These are phyloP conservation scores for Boletellus emodensis DNA, from an alignment of 768 basidiomycete genomes.

Conservation along the genomic window DNA sequence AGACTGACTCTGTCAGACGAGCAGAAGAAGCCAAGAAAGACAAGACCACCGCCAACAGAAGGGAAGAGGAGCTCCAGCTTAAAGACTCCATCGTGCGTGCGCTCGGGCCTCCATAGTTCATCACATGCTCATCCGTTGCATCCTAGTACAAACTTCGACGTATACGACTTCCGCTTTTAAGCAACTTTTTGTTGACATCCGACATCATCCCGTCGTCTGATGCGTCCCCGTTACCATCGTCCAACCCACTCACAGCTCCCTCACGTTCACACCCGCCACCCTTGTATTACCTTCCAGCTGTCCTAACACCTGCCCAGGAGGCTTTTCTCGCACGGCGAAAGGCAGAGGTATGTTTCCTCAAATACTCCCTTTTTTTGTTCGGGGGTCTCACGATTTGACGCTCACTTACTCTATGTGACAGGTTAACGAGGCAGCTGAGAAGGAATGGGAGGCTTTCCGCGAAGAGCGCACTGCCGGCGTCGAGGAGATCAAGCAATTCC, in stretches of 20 bases:
- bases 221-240: constrained; percentile 25
- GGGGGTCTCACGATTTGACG: neutral
- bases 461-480: constrained; percentile 56
- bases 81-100: constrained; percentile 74
- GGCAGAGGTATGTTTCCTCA: constrained; percentile 46
- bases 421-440: constrained; percentile 60
- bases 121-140: neutral
- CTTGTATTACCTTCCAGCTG: constrained; percentile 69
- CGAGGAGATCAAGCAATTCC: constrained; percentile 57
- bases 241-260: constrained; percentile 42
- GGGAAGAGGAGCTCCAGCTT: constrained; percentile 77
- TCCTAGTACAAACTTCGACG: constrained; percentile 71
- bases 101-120: neutral
- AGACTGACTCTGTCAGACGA: constrained; percentile 80
- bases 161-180: constrained; percentile 64
- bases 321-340: constrained; percentile 59
- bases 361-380: neutral
- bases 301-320: constrained; percentile 67
- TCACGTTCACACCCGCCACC: constrained; percentile 71
- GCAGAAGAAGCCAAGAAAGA: constrained; percentile 86
- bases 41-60: constrained; percentile 68
- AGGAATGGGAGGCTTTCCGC: constrained; percentile 64
- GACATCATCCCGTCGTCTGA: constrained; percentile 52
- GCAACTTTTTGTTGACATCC: constrained; percentile 73
- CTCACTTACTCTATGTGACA: constrained; percentile 24